phyloP scores from a whole-genome alignment of 805 yeast species.

The Monosporozyma unispora region DNA sequence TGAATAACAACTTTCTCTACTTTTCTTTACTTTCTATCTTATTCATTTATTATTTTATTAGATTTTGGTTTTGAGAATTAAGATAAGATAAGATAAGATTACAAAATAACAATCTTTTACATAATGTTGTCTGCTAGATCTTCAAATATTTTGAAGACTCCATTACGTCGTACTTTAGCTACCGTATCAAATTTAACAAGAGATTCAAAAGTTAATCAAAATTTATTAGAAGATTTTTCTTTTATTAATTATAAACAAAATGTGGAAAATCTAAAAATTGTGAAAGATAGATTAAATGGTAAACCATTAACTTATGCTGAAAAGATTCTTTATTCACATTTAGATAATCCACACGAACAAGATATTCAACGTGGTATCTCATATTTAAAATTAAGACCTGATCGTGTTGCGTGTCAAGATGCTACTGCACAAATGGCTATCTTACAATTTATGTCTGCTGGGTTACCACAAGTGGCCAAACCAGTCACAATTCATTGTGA shows the following conservation, averaged over 20 bases:
- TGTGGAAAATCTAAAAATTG: conserved; percentile 79
- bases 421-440: conserved; percentile 99
- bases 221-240: conserved; percentile 72
- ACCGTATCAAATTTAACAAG: conserved; percentile 37
- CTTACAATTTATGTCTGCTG: conserved; percentile 93
- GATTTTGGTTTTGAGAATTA: no score
- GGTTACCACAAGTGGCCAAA: conserved; percentile 82
- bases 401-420: conserved; percentile 98
- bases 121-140: conserved; percentile 30
- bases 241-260: conserved; percentile 89
- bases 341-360: conserved; percentile 86
- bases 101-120: background rate
- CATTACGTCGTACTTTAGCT: conserved; percentile 33
- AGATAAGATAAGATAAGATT: no score
- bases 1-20: no score
- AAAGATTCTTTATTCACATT: conserved; percentile 89
- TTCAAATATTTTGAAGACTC: conserved; percentile 6
- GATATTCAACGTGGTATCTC: conserved; percentile 80
- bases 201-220: conserved; percentile 73
- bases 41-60: no score
- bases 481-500: conserved; percentile 97
- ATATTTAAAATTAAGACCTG: conserved; percentile 91
- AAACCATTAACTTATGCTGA: conserved; percentile 94
- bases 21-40: no score
- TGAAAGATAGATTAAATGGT: conserved; percentile 58